A percentile compares a stretch with the other conserved stretches of the same genome.
phyloP scores from a whole-genome alignment of 2,329 filamentous ascomycete genomes.

The Davidsoniella eucalypti region DNA sequence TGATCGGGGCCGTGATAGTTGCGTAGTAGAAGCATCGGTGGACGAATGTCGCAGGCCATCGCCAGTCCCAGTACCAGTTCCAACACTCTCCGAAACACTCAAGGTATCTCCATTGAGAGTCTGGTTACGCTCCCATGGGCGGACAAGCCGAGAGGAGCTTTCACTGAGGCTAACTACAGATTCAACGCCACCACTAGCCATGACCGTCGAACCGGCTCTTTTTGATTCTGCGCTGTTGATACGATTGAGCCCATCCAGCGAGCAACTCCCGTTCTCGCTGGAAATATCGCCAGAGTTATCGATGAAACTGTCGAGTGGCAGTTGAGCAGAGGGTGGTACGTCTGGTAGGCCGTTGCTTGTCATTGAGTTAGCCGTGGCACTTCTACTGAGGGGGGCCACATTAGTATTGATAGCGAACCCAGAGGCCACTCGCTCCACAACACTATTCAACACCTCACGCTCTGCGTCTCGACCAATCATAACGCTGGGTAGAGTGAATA shows the following conservation, averaged over 20 bases:
- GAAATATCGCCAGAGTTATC: constrained; percentile 31
- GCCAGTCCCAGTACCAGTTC: constrained; percentile 21
- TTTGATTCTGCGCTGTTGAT: constrained; percentile 18
- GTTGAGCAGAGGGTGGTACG: constrained; percentile 31
- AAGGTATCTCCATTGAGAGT: constrained; percentile 33
- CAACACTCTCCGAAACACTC: constrained; percentile 27
- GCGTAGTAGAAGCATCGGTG: constrained; percentile 4
- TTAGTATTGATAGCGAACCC: constrained; percentile 33
- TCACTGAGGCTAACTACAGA: constrained; percentile 6
- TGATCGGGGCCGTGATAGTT: constrained; percentile 34
- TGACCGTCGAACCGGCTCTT: neutral
- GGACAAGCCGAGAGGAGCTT: constrained; percentile 18
- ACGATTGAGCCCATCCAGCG: constrained; percentile 33
- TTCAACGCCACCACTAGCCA: neutral
- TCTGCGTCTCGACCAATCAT: constrained; percentile 71
- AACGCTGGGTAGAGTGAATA: constrained; percentile 67
- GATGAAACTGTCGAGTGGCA: constrained; percentile 24
- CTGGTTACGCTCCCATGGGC: constrained; percentile 35
- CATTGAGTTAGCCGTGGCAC: constrained; percentile 1
- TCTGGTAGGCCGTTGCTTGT: constrained; percentile 17
- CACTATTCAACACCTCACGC: constrained; percentile 48
- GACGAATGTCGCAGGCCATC: constrained; percentile 3
- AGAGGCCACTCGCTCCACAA: constrained; percentile 62
- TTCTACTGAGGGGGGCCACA: constrained; percentile 8
- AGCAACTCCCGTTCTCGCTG: constrained; percentile 41